Evolutionary conservation across 805 yeast species (phyloP).

Genomic region (Wickerhamiella sergipiensis): DNA sequence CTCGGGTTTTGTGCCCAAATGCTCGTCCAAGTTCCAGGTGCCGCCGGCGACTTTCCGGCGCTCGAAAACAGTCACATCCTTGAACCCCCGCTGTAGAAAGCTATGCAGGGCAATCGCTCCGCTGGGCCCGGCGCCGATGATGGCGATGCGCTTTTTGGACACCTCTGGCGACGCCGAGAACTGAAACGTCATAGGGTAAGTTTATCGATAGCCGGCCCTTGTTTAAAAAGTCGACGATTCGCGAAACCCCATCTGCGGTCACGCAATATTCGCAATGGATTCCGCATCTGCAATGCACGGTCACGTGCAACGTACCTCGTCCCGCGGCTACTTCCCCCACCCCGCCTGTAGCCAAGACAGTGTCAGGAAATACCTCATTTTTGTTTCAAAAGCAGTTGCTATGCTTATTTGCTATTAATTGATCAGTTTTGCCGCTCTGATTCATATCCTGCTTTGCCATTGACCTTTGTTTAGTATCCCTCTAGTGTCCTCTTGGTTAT

Average conservation of each 20-base stretch:
- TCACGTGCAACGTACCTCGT: not conserved
- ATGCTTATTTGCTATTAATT: too few relatives aligned
- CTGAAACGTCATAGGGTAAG: not conserved
- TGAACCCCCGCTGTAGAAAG: constrained; percentile 8
- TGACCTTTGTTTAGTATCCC: too few relatives aligned
- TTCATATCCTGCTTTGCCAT: too few relatives aligned
- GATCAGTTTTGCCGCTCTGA: too few relatives aligned
- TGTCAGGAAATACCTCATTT: not conserved
- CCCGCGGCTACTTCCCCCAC: too few relatives aligned
- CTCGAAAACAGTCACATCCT: constrained; percentile 9
- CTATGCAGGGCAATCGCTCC: constrained; percentile 11
- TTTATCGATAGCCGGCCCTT: not conserved
- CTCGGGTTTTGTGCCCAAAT: constrained; percentile 4
- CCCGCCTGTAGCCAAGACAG: too few relatives aligned
- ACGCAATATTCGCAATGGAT: not conserved
- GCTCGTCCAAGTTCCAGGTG: constrained; percentile 12
- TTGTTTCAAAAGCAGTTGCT: too few relatives aligned
- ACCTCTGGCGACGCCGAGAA: not conserved
- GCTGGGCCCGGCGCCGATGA: constrained; percentile 14
- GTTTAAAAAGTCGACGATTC: not conserved
- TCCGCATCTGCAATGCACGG: not conserved
- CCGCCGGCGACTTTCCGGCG: constrained; percentile 11
- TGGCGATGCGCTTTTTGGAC: constrained; percentile 4
- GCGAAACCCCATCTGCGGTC: not conserved
- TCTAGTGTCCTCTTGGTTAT: too few relatives aligned